Percentiles rank a stretch among this genome's conserved stretches.
Conservation (phyloP, 352 stramenopile species). For the Phytophthora megakarya region DNA sequence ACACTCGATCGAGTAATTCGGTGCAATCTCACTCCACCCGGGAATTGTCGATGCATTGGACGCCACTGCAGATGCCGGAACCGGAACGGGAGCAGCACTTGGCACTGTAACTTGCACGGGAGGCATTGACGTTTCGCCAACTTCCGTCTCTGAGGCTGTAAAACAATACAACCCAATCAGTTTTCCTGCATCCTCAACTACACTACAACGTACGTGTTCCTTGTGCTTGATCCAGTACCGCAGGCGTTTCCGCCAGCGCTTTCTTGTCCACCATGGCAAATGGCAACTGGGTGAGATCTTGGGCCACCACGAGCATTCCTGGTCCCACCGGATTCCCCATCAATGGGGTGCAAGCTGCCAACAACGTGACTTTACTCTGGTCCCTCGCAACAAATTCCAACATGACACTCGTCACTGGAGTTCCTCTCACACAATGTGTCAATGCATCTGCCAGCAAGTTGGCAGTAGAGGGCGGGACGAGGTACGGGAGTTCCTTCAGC, state of each 20-base stretch:
- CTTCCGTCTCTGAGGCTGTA: conserved; percentile 33
- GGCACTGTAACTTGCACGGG: conserved; percentile 20
- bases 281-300: conserved; percentile 63
- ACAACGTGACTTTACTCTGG: conserved; percentile 60
- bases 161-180: conserved; percentile 8
- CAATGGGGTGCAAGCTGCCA: conserved; percentile 74
- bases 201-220: conserved; percentile 44
- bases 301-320: conserved; percentile 82
- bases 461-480: conserved; percentile 64
- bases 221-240: conserved; percentile 54
- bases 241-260: conserved; percentile 56
- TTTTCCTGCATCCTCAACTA: neutral
- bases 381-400: conserved; percentile 66
- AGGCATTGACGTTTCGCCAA: conserved; percentile 2
- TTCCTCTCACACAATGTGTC: conserved; percentile 58
- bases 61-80: conserved; percentile 19
- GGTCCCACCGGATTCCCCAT: conserved; percentile 74
- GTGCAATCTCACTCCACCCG: conserved; percentile 82
- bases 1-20: conserved; percentile 86
- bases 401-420: conserved; percentile 55
- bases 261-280: conserved; percentile 49
- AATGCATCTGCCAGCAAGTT: conserved; percentile 64
- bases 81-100: conserved; percentile 22
- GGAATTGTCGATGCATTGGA: conserved; percentile 80
- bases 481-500: conserved; percentile 68